Percentiles rank a stretch among this genome's conserved stretches.
Evolutionary conservation across 2,329 filamentous ascomycete species (phyloP).

Genomic region (Fusarium sarcochroum): DNA sequence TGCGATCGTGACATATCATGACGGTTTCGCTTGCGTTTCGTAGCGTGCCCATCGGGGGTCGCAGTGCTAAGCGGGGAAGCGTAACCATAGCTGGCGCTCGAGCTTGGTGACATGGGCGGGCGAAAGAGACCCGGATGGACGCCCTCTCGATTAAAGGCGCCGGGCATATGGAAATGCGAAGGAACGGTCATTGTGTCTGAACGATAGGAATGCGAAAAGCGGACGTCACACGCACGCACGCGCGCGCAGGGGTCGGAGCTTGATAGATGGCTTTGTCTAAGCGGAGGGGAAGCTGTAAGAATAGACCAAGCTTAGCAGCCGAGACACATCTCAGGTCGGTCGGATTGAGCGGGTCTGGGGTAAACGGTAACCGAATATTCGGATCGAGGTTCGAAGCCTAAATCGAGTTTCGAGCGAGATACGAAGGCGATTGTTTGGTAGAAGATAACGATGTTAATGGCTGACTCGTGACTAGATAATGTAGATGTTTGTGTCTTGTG

Average conservation of each 20-base stretch:
- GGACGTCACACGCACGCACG: slow-evolving; percentile 7
- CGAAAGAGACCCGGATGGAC: slow-evolving; percentile 64
- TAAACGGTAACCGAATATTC: slow-evolving; percentile 14
- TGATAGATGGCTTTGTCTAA: slow-evolving; percentile 21
- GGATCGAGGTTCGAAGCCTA: slow-evolving; percentile 15
- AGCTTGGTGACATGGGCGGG: slow-evolving; percentile 60
- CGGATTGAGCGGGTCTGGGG: slow-evolving; percentile 38
- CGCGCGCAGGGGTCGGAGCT: slow-evolving; percentile 13
- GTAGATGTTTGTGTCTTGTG: slow-evolving; percentile 39
- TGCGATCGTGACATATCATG: slow-evolving; percentile 49
- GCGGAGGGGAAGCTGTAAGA: slow-evolving; percentile 25
- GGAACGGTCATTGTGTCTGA: slow-evolving; percentile 47
- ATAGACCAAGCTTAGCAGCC: slow-evolving; percentile 39
- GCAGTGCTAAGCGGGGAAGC: slow-evolving; percentile 39
- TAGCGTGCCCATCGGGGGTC: slow-evolving; percentile 41
- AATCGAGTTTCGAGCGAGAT: slow-evolving; percentile 12
- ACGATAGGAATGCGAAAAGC: slow-evolving; percentile 16
- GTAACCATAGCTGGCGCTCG: slow-evolving; percentile 58
- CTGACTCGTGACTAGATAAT: slow-evolving; percentile 35
- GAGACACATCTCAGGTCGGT: slow-evolving; percentile 48
- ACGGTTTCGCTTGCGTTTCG: slow-evolving; percentile 64
- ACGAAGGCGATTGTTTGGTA: not conserved
- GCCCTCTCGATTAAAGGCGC: slow-evolving; percentile 54
- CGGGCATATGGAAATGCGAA: slow-evolving; percentile 55
- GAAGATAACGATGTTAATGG: slow-evolving; percentile 11